Conservation (phyloP, 768 basidiomycete species). For the Mycena amicta region DNA sequence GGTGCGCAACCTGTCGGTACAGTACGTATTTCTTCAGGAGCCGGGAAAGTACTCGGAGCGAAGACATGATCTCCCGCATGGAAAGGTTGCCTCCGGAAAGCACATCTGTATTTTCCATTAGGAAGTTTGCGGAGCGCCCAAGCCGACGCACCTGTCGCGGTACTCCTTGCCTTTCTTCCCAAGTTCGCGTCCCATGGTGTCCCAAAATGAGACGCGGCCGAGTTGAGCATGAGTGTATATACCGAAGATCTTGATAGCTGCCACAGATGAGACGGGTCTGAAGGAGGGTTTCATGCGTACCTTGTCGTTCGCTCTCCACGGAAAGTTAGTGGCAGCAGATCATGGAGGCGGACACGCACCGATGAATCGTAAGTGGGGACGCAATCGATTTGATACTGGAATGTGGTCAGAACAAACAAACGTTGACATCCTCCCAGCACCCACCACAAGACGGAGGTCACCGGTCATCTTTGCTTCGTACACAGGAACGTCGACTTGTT, state of each 20-base stretch:
- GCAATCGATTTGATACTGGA: constrained; percentile 54
- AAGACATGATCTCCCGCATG: constrained; percentile 45
- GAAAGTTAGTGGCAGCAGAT: background rate
- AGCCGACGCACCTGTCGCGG: background rate
- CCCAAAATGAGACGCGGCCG: constrained; percentile 37
- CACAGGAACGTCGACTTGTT: constrained; percentile 52
- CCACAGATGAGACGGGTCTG: background rate
- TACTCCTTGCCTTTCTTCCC: constrained; percentile 34
- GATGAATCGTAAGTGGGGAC: constrained; percentile 38
- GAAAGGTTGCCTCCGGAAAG: constrained; percentile 39
- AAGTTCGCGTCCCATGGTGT: constrained; percentile 41
- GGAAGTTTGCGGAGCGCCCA: too few relatives aligned
- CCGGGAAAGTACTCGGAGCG: constrained; percentile 55
- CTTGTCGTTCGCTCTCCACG: constrained; percentile 35
- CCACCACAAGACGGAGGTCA: constrained; percentile 53
- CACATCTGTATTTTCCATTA: constrained; percentile 49
- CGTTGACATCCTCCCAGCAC: constrained; percentile 17
- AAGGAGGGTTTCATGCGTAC: constrained; percentile 10
- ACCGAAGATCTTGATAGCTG: constrained; percentile 41
- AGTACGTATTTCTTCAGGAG: constrained; percentile 30
- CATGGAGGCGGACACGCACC: constrained; percentile 19
- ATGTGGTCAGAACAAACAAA: background rate
- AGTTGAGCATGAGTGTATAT: constrained; percentile 44
- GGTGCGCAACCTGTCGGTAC: constrained; percentile 26
- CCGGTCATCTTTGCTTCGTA: constrained; percentile 70